Evolutionary conservation across 2,329 filamentous ascomycete species (phyloP).

Genomic region (Orbilia brochopaga): DNA sequence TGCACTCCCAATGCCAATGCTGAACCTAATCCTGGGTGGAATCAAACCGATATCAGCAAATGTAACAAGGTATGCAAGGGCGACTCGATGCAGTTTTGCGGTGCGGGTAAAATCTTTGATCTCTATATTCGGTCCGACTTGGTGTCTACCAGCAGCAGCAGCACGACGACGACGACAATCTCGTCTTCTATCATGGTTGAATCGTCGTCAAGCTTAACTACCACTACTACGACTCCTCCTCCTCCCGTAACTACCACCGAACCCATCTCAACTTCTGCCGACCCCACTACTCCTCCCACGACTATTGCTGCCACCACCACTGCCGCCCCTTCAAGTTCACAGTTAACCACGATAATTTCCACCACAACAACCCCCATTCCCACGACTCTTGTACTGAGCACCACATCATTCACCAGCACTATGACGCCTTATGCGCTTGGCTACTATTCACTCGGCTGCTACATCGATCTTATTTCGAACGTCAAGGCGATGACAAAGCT

Average conservation of each 20-base stretch:
- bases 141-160: not conserved
- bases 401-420: slow-evolving; percentile 6
- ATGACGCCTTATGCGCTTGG: slow-evolving; percentile 24
- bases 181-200: slow-evolving; percentile 9
- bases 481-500: slow-evolving; percentile 24
- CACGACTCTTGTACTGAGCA: slow-evolving; percentile 5
- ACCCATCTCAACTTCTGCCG: slow-evolving; percentile 51
- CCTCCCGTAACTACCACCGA: slow-evolving; percentile 1
- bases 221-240: slow-evolving; percentile 21
- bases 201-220: slow-evolving; percentile 24
- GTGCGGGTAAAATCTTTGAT: slow-evolving; percentile 36
- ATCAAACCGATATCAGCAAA: slow-evolving; percentile 3
- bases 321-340: slow-evolving; percentile 4
- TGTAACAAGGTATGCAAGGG: slow-evolving; percentile 34
- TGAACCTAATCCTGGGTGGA: too few species aligned
- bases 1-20: slow-evolving; percentile 7
- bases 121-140: slow-evolving; percentile 23
- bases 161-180: slow-evolving; percentile 10
- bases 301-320: slow-evolving; percentile 49
- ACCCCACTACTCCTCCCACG: slow-evolving; percentile 54
- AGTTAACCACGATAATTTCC: slow-evolving; percentile 23
- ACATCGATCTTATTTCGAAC: slow-evolving; percentile 16
- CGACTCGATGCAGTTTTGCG: slow-evolving; percentile 47
- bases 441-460: slow-evolving; percentile 45
- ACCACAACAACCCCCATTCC: slow-evolving; percentile 21